Percentiles rank a stretch among this genome's conserved stretches.
Evolutionary conservation across 768 basidiomycete species (phyloP).

Genomic region (Fomitopsis serialis): DNA sequence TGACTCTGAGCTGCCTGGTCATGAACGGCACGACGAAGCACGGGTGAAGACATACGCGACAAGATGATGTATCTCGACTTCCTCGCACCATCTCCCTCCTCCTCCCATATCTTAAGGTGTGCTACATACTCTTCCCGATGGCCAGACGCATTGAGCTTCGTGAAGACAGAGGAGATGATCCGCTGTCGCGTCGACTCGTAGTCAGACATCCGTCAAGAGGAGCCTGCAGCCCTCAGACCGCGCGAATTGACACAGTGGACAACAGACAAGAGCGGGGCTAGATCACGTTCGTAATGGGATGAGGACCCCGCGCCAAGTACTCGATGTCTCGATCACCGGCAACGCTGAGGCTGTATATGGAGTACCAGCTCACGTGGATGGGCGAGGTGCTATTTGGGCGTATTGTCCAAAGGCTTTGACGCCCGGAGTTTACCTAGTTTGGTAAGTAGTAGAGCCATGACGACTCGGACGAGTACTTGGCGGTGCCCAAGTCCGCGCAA

Average conservation of each 20-base stretch:
- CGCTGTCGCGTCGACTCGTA: conserved; percentile 51
- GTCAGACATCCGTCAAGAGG: conserved; percentile 22
- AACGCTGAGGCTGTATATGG: not conserved
- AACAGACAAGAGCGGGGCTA: not conserved
- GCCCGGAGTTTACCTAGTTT: not conserved
- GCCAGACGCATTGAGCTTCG: conserved; percentile 56
- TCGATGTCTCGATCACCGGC: too few relatives aligned
- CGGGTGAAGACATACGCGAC: conserved; percentile 63
- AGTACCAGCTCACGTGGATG: not conserved
- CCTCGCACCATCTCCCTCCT: conserved; percentile 59
- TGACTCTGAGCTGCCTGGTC: conserved; percentile 40
- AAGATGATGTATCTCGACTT: conserved; percentile 91
- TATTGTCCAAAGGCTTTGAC: conserved; percentile 19
- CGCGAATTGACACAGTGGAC: not conserved
- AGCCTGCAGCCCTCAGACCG: not conserved
- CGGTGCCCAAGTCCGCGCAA: too few relatives aligned
- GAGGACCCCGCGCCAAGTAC: not conserved
- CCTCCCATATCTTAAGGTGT: conserved; percentile 94
- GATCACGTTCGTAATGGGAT: not conserved
- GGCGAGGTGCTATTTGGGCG: conserved; percentile 11
- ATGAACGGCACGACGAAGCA: not conserved
- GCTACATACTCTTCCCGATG: conserved; percentile 79
- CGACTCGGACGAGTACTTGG: not conserved
- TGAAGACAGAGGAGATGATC: conserved; percentile 84
- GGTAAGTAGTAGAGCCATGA: not conserved